Evolutionary conservation across 352 stramenopile genomes (phyloP), one percentile per base, ranked within the genome.

Genomic region (Saprolegnia parasitica): DNA sequence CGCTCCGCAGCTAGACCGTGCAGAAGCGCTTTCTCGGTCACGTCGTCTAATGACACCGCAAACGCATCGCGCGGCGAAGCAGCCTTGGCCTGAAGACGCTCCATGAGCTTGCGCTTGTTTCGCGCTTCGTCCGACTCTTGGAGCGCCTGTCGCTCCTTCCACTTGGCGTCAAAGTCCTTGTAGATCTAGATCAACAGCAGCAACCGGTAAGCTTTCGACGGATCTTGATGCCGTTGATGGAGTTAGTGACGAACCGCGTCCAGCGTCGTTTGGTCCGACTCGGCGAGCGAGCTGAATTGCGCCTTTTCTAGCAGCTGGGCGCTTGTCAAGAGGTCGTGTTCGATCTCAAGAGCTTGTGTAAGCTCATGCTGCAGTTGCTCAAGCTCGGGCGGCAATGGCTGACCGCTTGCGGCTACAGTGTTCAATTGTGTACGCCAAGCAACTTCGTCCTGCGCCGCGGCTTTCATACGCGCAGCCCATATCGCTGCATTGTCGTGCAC

Each of bases 121-220:
- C n/a, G 55, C n/a, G 62, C 62, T 15, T 67, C 47, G 0, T 74
- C 64, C 0, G 35, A 50, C 46, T 65, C 35, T 24, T 74, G 18
- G 16, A 42, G 55, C 5, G 26, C 46, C n/a, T 60, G 15, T 42
- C 68, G 65, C 5, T 72, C 55, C n/a, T 61, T 42, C 11, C 65
- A 66, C 20, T 73, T 77, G 4, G 35, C 15, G 4, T 66, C 50
- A 46, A 77, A 77, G 8, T 70, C n/a, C 3, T 71, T 35, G 10
- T 72, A 54, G 21, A 74, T 63, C 32, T 71, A 66, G 16, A 40
- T 37, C 45, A 35, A n/a, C 18, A 16, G 5, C n/a, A 24, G 49
- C n/a, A 56, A 56, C n/a, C n/a, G n/a, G n/a, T n/a, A n/a, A n/a
- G n/a, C n/a, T n/a, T 35, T 35, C 29, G 29, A 35, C 2, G 29